These are phyloP conservation scores for Hypholoma fasciculare DNA, from an alignment of 768 basidiomycete genomes.

Conservation along the genomic window DNA sequence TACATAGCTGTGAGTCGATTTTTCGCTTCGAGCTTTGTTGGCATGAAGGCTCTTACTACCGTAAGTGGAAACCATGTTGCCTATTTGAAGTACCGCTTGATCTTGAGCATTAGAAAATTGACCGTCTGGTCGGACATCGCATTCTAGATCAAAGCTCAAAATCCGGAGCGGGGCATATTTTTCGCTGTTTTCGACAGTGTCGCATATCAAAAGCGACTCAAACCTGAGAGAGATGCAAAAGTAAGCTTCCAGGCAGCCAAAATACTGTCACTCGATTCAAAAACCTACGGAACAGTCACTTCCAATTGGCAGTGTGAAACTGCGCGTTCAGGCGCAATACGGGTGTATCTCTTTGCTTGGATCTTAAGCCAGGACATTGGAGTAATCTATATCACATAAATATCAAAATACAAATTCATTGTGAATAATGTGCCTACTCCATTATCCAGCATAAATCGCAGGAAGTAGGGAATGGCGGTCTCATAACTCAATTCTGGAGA, in stretches of 20 bases:
- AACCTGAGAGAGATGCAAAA: conserved; percentile 47
- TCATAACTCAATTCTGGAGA: conserved; percentile 70
- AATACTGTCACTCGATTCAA: background rate
- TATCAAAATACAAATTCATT: background rate
- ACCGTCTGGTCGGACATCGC: conserved; percentile 74
- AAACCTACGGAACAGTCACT: conserved; percentile 61
- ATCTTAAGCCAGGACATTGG: conserved; percentile 97
- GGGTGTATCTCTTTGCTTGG: conserved; percentile 67
- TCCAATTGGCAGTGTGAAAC: conserved; percentile 87
- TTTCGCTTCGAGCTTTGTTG: background rate
- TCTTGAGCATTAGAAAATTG: conserved; percentile 75
- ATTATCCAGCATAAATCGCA: conserved; percentile 95
- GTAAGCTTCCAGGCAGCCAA: background rate
- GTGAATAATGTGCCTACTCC: conserved; percentile 47
- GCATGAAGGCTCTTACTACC: conserved; percentile 40
- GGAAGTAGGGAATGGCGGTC: conserved; percentile 81
- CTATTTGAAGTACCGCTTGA: conserved; percentile 94
- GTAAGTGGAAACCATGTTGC: conserved; percentile 93
- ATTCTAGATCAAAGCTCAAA: conserved; percentile 96
- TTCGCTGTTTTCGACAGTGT: conserved; percentile 74
- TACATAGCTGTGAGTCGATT: too few relatives aligned
- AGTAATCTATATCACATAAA: conserved; percentile 53
- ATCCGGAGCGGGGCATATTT: conserved; percentile 87
- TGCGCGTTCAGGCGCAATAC: conserved; percentile 50
- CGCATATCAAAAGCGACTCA: conserved; percentile 77